phyloP scores from a whole-genome alignment of 108 stramenopile species.

The Cyclotella atomus region DNA sequence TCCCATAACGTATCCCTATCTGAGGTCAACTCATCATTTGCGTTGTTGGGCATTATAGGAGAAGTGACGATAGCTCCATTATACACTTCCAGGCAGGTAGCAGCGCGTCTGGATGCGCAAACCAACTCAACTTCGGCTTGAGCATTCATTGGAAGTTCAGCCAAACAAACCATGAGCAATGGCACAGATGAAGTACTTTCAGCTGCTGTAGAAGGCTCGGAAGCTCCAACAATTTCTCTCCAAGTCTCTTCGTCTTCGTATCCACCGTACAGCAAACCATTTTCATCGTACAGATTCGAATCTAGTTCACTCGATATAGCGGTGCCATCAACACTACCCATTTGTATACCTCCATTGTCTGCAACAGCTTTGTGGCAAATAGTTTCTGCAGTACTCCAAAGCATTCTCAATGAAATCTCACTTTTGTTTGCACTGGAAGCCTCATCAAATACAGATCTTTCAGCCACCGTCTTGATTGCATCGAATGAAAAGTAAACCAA shows the following conservation, averaged over 20 bases:
- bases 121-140: slow-evolving; percentile 78
- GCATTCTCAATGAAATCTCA: slow-evolving; percentile 25
- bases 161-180: slow-evolving; percentile 73
- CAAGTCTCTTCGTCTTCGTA: slow-evolving; percentile 87
- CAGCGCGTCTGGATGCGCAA: slow-evolving; percentile 61
- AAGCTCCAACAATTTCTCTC: slow-evolving; percentile 58
- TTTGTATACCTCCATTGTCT: slow-evolving; percentile 64
- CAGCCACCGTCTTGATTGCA: slow-evolving; percentile 20
- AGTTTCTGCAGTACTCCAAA: slow-evolving; percentile 41
- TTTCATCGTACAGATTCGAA: slow-evolving; percentile 43
- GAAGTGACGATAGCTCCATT: slow-evolving; percentile 7
- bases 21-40: too few relatives aligned
- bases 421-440: not conserved
- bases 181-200: slow-evolving; percentile 33
- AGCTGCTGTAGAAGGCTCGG: not conserved
- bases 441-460: not conserved
- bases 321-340: slow-evolving; percentile 69
- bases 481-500: slow-evolving; percentile 64
- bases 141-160: slow-evolving; percentile 85
- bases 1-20: slow-evolving; percentile 44
- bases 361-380: slow-evolving; percentile 50
- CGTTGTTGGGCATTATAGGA: not conserved
- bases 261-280: slow-evolving; percentile 67
- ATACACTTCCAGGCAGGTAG: slow-evolving; percentile 44
- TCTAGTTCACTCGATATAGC: slow-evolving; percentile 13